Evolutionary conservation across 1,284 basidiomycete species (phyloP), one percentile per base, ranked within the genome.

Genomic region (Puccinia novopanici): DNA sequence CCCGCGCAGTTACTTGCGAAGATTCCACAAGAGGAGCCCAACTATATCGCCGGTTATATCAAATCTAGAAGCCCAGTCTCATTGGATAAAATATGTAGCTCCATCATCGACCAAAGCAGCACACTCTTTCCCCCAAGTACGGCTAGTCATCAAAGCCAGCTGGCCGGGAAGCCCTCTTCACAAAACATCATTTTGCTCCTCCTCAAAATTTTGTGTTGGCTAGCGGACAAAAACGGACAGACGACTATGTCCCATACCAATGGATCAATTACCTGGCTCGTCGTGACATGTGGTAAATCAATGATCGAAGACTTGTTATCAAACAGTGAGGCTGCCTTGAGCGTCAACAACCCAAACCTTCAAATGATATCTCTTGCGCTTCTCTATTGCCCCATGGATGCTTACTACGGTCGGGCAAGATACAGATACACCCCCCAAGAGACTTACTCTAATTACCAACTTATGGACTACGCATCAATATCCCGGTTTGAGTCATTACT

Each of bases 1-100:
- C 50, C 71, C 12, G 48, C 74, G 27, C 45, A 68, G 34, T 34
- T 68, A 15, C 65, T 40, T 50, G 45, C 22, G 3, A 40, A 42
- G 3, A 54, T 17, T n/a, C 48, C 50, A 2, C 34, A 63, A 57
- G 24, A 67, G 54, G 52, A 68, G 48, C 27, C 40, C 50, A 67
- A 40, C 34, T 42, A 72, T 67, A 70, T 80, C 27, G 55, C 59
- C 30, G 45, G 30, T 24, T 74, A 67, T 50, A 54, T 73, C 34
- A 72, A 80, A 48, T 61, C 55, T 34, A 48, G 59, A 22, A 80
- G 78, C 57, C 59, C 42, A 24, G 42, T 24, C 55, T 73, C 70
- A 15, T 54, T 80, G 19, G 78, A 80, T 63, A 80, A 80, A 72
- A 48, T 80, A 24, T 80, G 78, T 48, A 67, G 57, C 34, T 37